Base-by-base conservation (phyloP, 2,329 filamentous ascomycete genomes). In the Pseudogymnoascus sp. region DNA sequence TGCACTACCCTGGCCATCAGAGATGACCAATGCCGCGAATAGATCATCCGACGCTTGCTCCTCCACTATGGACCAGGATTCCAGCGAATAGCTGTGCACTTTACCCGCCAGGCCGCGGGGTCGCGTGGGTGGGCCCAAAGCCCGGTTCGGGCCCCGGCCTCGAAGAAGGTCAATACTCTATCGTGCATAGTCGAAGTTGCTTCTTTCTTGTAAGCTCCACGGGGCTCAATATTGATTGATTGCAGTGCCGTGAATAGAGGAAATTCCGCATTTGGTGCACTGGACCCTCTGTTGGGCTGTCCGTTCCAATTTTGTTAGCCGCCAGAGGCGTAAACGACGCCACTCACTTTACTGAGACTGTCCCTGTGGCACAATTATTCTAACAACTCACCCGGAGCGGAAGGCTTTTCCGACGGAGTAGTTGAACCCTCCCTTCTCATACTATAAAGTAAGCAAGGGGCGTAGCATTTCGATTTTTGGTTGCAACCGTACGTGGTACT, bases 141-240 rank as follows among this genome's bases (percentile, higher is more conserved):
- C 46, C 46, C 46, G 46, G 46, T 56, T 56, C 28, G 16, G 9
- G 46, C 25, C 46, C 46, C 5, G 28, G 46, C 46, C 28, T 6
- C 25, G n/a, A 56, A 34, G 28, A 56, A 18, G 46, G 46, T 56
- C 46, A 56, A 56, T 56, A 56, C 46, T 56, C 46, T 56, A 56
- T 56, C 46, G 46, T 56, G 46, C 28, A 56, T 56, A 18, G 46
- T 56, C 8, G 8, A 28, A 28, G 34, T 56, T 56, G 46, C 46
- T 34, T 56, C 46, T 56, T 56, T 56, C 46, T 28, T 56, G 46
- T 56, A 56, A 56, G 46, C 25, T 56, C 46, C 5, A 1, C 16
- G 46, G 46, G 28, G 14, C 21, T 56, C 46, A 56, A 56, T 56
- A 56, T 56, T 34, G 46, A 31, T 9, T 18, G n/a, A 34, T n/a